Base-by-base conservation (phyloP, 805 yeast genomes). In the Zygosaccharomyces bisporus region DNA sequence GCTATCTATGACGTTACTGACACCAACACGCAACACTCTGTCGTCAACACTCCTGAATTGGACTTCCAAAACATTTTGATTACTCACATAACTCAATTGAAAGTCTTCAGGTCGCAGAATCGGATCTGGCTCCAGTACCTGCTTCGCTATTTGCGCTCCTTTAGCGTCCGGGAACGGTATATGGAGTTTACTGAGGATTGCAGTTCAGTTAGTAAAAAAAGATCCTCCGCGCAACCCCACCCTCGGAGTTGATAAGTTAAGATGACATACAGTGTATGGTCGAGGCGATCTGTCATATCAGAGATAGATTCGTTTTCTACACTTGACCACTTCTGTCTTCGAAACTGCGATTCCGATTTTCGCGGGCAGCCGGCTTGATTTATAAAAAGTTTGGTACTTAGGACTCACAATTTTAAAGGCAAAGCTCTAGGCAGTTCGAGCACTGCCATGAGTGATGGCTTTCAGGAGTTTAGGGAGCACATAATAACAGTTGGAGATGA, bases 1-100 rank as follows among this genome's bases (percentile, higher is more conserved):
- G 50, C 81, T 82, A 58, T 88, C 96, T 44, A 90, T 70, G 13
- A 85, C 76, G 51, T 83, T 83, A 63, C 88, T 87, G 14, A 85
- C 86, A 6, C 95, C 95, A 4, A 88, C 95, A 49, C 97, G 70
- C 41, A 89, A 74, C 5, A 81, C 81, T 34, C 96, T 69, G 52
- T 85, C 95, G 40, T 86, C 80, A 0, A 72, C 70, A 1, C 88
- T 87, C 6, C 68, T 61, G 52, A 86, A 85, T 1, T 55, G 50
- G 21, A 81, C 75, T 2, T 60, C 46, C 32, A 87, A 67, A 0
- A 48, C 49, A 14, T 52, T 56, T 1, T 61, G 74, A 3, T 67
- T 58, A 0, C 66, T 58, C 4, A 57, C 35, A 49, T 79, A 80
- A 1, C 52, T 53, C 4, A 80, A 81, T 13, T 64, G 60, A 38